A percentile compares a stretch with the other conserved stretches of the same genome.
phyloP scores from a whole-genome alignment of 805 yeast genomes.

The Wickerhamiella shivajii region DNA sequence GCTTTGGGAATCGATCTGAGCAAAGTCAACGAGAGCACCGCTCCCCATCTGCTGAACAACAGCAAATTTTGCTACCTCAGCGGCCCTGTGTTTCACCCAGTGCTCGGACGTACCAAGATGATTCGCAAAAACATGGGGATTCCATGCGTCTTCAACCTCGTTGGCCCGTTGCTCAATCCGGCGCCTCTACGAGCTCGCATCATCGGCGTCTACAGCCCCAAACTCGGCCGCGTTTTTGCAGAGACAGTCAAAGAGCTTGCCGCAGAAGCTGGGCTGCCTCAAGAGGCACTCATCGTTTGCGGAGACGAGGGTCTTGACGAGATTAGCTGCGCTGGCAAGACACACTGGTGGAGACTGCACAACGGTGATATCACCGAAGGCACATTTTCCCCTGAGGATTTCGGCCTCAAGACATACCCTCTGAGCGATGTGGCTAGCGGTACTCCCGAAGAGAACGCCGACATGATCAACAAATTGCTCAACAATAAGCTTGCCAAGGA shows the following conservation, averaged over 20 bases:
- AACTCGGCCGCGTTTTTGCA: constrained; percentile 72
- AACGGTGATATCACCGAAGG: constrained; percentile 22
- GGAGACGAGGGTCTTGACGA: constrained; percentile 90
- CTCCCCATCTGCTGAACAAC: constrained; percentile 39
- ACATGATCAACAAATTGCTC: constrained; percentile 34
- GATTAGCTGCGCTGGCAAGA: constrained; percentile 74
- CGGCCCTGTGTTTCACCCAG: constrained; percentile 91
- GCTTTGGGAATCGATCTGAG: constrained; percentile 72
- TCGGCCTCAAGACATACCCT: constrained; percentile 63
- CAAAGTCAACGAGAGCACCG: constrained; percentile 46
- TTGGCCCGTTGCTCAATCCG: constrained; percentile 92
- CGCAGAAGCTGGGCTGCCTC: constrained; percentile 29
- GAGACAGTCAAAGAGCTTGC: constrained; percentile 59
- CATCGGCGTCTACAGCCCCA: constrained; percentile 75
- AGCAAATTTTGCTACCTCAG: constrained; percentile 52
- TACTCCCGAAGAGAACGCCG: constrained; percentile 78
- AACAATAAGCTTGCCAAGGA: constrained; percentile 29
- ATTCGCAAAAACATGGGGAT: constrained; percentile 69
- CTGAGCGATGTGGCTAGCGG: constrained; percentile 61
- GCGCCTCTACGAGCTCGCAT: constrained; percentile 67
- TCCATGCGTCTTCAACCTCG: constrained; percentile 84
- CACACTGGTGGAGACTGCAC: constrained; percentile 65
- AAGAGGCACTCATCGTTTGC: constrained; percentile 71
- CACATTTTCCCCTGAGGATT: constrained; percentile 46
- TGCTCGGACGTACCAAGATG: constrained; percentile 70